phyloP scores from a whole-genome alignment of 345 rosid species.

The Salix koriyanagi region DNA sequence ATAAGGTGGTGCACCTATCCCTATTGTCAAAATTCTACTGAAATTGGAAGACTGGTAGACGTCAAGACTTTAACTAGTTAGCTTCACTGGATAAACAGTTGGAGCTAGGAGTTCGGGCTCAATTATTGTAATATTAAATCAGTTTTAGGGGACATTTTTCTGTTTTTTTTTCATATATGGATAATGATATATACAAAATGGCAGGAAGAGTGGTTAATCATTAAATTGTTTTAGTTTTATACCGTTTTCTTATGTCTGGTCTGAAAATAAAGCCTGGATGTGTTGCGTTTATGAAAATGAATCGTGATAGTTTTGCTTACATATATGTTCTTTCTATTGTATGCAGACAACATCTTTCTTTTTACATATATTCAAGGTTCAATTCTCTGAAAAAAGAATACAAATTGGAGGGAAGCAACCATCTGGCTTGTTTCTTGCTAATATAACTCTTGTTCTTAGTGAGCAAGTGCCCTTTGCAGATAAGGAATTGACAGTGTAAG shows the following conservation, averaged over 20 bases:
- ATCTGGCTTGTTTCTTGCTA: constrained; percentile 58
- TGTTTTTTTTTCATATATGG: background rate
- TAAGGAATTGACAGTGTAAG: constrained; percentile 73
- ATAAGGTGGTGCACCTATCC: background rate
- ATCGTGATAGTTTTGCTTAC: background rate
- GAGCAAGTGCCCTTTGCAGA: constrained; percentile 86
- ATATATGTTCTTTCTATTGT: background rate
- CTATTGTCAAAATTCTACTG: background rate
- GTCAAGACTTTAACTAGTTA: background rate
- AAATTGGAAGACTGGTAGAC: background rate
- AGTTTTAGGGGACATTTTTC: background rate
- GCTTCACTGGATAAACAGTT: background rate
- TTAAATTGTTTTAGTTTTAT: background rate
- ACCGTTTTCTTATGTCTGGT: background rate
- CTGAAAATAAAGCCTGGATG: background rate
- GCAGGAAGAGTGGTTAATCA: background rate
- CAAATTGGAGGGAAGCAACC: constrained; percentile 76
- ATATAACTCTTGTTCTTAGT: constrained; percentile 57
- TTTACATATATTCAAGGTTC: constrained; percentile 82
- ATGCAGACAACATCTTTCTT: constrained; percentile 87
- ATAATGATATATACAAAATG: background rate
- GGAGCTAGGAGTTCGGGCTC: background rate
- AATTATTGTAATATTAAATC: background rate
- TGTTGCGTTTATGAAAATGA: background rate
- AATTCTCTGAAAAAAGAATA: constrained; percentile 62